Evolutionary conservation across 371 early-diverging fungal genomes (phyloP), one percentile per base, ranked within the genome.

Genomic region (Mucor racemosus): DNA sequence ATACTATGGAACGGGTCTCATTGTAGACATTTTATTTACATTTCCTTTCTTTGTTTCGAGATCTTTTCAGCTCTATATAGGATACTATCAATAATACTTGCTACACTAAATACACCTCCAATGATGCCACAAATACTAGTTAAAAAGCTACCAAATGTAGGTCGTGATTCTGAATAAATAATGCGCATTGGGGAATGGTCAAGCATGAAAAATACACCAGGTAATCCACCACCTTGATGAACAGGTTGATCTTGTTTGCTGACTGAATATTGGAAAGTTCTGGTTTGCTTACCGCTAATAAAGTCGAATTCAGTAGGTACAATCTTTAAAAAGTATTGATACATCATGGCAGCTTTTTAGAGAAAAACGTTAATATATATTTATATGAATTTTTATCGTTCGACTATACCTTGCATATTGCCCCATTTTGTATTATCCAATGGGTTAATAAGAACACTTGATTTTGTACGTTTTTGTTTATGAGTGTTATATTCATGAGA

Each of bases 151-250:
- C 91, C 76, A 59, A 97, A 90, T 15, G 97, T 92, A 65, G 89
- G 88, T 57, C 87, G 85, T 38, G 84, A 79, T 80, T 98, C 94
- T 4, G 82, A 83, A 71, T 95, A 94, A 26, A 91, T 87, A 38
- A 98, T 91, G 35, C 92, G 83, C 97, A 98, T 97, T 5, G 99
- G 98, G 14, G 98, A 97, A 73, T 97, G 96, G 39, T 98, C 97
- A 76, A 89, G 94, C 77, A 93, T 90, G 77, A 98, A 94, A 76
- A 95, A 97, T 17, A 98, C 90, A 79, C 88, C 90, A 68, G 92
- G 90, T 61, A 91, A 74, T n/a, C 88, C 87, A 31, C 72, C 76
- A 7, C 73, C 34, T 39, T 67, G 46, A n/a, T 38, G 59, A 21
- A 76, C 66, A 60, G 73, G 62, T 61, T 84, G 83, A 64, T 90